A percentile compares a stretch with the other conserved stretches of the same genome.
Conservation (phyloP, 2,329 filamentous ascomycete species). For the Sporothrix schenckii region DNA sequence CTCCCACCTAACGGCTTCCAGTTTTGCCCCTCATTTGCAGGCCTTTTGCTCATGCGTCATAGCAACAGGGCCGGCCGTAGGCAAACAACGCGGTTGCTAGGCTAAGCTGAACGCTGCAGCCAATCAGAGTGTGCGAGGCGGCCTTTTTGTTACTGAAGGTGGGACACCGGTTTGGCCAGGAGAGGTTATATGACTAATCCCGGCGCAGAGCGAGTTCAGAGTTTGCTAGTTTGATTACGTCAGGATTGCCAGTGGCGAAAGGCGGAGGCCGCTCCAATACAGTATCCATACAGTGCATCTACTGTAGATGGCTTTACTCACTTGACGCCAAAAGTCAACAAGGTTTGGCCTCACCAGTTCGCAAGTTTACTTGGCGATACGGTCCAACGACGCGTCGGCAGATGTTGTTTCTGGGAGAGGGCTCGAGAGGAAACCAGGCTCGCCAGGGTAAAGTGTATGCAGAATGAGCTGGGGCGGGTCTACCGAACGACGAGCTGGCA, state of each 20-base stretch:
- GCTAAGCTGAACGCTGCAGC: neutral
- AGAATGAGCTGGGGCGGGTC: constrained; percentile 4
- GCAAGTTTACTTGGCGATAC: neutral
- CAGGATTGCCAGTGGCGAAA: constrained; percentile 13
- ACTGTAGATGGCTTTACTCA: neutral
- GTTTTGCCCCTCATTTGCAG: constrained; percentile 20
- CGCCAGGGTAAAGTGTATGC: neutral
- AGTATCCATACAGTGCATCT: constrained; percentile 4
- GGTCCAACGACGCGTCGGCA: neutral
- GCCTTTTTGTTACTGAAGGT: neutral
- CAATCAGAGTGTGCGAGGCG: constrained; percentile 6
- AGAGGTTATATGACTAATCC: neutral
- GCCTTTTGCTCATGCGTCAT: constrained; percentile 28
- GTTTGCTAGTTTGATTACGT: neutral
- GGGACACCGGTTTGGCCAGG: neutral
- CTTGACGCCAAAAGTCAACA: neutral
- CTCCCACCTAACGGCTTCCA: neutral
- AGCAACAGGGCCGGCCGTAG: constrained; percentile 24
- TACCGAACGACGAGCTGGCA: neutral
- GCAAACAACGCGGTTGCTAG: constrained; percentile 25
- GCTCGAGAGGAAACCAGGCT: neutral
- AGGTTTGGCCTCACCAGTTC: neutral
- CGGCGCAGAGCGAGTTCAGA: constrained; percentile 3
- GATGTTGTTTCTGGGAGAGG: neutral
- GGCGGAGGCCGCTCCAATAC: constrained; percentile 9